Evolutionary conservation across 495 filamentous ascomycete species (phyloP).

Genomic region (Thermothielavioides terrestris): DNA sequence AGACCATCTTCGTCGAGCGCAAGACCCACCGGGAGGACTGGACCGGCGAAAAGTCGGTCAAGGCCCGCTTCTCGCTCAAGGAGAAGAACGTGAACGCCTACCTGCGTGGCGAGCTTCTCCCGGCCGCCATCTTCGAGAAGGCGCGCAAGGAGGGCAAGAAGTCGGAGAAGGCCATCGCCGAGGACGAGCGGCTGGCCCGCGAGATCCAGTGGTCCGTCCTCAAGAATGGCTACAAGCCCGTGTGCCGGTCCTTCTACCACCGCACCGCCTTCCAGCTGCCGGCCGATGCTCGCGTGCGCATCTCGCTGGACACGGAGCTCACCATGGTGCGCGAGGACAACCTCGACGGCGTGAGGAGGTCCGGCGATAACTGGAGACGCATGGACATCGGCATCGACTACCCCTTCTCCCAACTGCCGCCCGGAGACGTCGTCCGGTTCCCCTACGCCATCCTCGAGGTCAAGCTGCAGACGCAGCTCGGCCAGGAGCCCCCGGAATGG

Average conservation of each 20-base stretch:
- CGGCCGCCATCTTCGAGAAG: slow-evolving; percentile 84
- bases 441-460: slow-evolving; percentile 96
- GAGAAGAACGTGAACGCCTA: slow-evolving; percentile 96
- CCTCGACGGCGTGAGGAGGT: slow-evolving; percentile 64
- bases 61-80: slow-evolving; percentile 88
- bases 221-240: slow-evolving; percentile 72
- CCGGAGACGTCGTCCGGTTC: slow-evolving; percentile 79
- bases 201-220: slow-evolving; percentile 92
- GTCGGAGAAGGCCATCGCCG: slow-evolving; percentile 75
- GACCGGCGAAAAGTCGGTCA: slow-evolving; percentile 98
- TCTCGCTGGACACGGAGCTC: slow-evolving; percentile 93
- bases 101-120: slow-evolving; percentile 69
- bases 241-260: slow-evolving; percentile 92
- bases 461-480: slow-evolving; percentile 92
- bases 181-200: slow-evolving; percentile 78
- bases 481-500: slow-evolving; percentile 96
- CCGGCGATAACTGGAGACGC: slow-evolving; percentile 87
- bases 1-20: slow-evolving; percentile 93
- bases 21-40: slow-evolving; percentile 99
- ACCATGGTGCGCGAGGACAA: slow-evolving; percentile 95
- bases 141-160: slow-evolving; percentile 91
- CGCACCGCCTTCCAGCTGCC: slow-evolving; percentile 96
- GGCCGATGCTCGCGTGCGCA: slow-evolving; percentile 90
- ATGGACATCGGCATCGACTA: slow-evolving; percentile 98
- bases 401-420: slow-evolving; percentile 82